Conservation (phyloP, 768 basidiomycete species). For the Panaeolus papilionaceus region DNA sequence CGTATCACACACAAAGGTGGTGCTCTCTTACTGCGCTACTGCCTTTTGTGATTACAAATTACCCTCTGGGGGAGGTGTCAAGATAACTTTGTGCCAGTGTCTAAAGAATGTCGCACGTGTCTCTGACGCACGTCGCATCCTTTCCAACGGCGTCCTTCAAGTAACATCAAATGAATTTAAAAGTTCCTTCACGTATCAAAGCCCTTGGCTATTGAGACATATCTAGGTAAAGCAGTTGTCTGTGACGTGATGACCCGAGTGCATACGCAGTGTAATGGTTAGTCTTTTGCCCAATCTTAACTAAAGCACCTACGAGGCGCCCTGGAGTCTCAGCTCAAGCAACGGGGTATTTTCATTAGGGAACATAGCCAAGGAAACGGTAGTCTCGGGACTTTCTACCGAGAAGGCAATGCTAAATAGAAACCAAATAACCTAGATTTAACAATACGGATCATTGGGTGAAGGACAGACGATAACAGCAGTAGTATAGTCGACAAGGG, state of each 20-base stretch:
- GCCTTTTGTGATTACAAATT: neutral
- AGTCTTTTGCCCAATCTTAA: neutral
- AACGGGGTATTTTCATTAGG: neutral
- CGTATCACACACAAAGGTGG: neutral
- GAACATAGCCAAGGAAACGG: neutral
- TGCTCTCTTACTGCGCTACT: neutral
- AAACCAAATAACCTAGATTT: neutral
- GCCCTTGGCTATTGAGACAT: neutral
- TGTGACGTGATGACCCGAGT: neutral
- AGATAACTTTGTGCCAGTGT: neutral
- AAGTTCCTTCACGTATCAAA: neutral
- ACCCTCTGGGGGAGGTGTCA: slow-evolving; percentile 10
- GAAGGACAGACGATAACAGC: neutral
- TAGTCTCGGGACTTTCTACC: neutral
- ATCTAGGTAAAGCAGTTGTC: neutral
- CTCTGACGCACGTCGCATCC: neutral
- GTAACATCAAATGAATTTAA: slow-evolving; percentile 4
- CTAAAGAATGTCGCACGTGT: neutral
- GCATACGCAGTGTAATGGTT: neutral
- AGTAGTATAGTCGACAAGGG: neutral
- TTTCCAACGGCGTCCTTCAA: slow-evolving; percentile 3
- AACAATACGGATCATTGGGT: neutral
- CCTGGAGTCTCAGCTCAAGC: neutral
- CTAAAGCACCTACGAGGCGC: neutral
- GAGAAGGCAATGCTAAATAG: neutral